Evolutionary conservation across 176 grass and related monocot species (phyloP).

Genomic region (Aechmea fasciata): DNA sequence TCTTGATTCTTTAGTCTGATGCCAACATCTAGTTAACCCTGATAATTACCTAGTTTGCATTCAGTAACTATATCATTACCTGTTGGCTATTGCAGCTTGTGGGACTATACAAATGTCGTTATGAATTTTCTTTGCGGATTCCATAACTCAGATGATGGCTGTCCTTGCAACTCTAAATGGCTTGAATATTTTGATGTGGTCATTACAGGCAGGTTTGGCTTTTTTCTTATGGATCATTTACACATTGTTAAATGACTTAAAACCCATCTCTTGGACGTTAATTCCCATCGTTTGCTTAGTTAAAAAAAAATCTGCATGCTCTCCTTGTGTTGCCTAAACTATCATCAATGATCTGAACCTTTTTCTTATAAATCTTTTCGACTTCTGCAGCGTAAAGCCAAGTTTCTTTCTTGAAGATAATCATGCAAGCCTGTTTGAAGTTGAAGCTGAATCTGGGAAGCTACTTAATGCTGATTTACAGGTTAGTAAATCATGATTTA

Average conservation of each 20-base stretch:
- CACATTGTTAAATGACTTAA: background rate
- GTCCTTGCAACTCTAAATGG: conserved; percentile 59
- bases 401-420: conserved; percentile 96
- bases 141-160: conserved; percentile 36
- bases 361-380: conserved; percentile 1
- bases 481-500: conserved; percentile 32
- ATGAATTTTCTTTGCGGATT: conserved; percentile 90
- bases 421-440: conserved; percentile 75
- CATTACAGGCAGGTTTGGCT: conserved; percentile 79
- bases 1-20: background rate
- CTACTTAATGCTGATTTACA: conserved; percentile 94
- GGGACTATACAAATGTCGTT: conserved; percentile 95
- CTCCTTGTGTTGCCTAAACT: conserved; percentile 3
- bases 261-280: conserved; percentile 1
- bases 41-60: conserved; percentile 3
- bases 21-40: background rate
- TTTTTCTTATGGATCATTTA: conserved; percentile 10
- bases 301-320: conserved; percentile 9
- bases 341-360: background rate
- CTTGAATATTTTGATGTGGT: conserved; percentile 93
- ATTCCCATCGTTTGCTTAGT: conserved; percentile 11
- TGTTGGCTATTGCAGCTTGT: conserved; percentile 52
- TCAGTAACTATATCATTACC: conserved; percentile 21
- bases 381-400: conserved; percentile 73
- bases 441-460: conserved; percentile 95